Conservation (phyloP, 2,329 filamentous ascomycete species). For the Fusarium sterilihyphosum region DNA sequence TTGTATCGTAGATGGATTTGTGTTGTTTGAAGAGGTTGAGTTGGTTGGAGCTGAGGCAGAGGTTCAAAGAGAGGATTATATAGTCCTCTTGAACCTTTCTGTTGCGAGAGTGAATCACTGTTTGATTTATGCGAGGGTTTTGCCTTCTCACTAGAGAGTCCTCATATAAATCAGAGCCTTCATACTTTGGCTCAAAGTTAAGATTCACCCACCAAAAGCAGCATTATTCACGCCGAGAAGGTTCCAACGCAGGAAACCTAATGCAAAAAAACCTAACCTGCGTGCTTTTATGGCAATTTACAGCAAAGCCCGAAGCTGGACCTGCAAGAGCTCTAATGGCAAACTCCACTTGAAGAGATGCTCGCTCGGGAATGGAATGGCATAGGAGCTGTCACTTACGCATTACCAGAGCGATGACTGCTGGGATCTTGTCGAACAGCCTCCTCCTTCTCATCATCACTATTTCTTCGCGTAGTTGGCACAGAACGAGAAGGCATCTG, state of each 20-base stretch:
- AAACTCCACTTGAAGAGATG: conserved; percentile 16
- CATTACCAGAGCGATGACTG: conserved; percentile 77
- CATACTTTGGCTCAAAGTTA: neutral
- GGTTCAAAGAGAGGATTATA: conserved; percentile 13
- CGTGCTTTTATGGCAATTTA: neutral
- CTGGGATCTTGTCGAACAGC: conserved; percentile 75
- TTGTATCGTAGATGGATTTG: neutral
- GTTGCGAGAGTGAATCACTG: conserved; percentile 26
- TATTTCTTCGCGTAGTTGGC: conserved; percentile 87
- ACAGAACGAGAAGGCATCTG: conserved; percentile 83
- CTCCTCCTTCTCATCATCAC: conserved; percentile 87
- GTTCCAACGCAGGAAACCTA: neutral
- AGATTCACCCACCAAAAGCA: neutral
- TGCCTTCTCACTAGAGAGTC: conserved; percentile 18
- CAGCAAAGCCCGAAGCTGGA: neutral
- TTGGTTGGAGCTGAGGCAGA: neutral
- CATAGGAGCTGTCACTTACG: conserved; percentile 68
- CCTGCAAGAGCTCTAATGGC: neutral
- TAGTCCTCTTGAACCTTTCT: conserved; percentile 5
- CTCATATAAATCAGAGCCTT: neutral
- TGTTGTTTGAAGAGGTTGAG: neutral
- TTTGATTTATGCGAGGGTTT: neutral
- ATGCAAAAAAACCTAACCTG: neutral
- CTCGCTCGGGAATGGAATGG: neutral
- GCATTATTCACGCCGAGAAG: neutral